Base-by-base conservation (phyloP, 306 rosid genomes). In the Inga laurina region DNA sequence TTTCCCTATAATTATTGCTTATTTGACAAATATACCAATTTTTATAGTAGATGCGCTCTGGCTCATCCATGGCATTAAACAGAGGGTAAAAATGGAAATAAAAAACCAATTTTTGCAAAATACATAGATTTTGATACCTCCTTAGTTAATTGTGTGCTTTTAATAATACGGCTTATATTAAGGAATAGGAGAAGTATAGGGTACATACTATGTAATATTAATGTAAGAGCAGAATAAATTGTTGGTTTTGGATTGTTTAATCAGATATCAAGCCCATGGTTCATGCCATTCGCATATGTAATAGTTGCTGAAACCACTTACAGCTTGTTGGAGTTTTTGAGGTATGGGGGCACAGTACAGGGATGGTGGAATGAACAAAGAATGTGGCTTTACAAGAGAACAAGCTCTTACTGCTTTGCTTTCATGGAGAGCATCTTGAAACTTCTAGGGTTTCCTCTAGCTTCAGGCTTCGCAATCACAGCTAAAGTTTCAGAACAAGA, bases 321-420 rank as follows among this genome's bases (percentile, higher is more conserved):
- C 51, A 85, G 90, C 84, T 79, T 93, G 24, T 76, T 83, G 11
- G 98, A 93, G 88, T 93, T 92, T 82, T 32, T 90, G 64, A 79
- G 84, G 81, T 72, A 43, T 80, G 94, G 92, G 22, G 98, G 98
- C 51, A 95, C 97, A 73, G 22, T 87, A 24, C 51, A 83, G 22
- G 97, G 97, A 4, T 95, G 98, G 99, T 95, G 98, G 99, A 93
- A 95, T 86, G 92, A 92, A 1, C 89, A 83, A 49, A 45, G 97
- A 11, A 93, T 95, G 4, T 91, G 99, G 93, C 87, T 95, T 1
- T 95, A 93, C 88, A 93, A 92, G 86, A 83, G 97, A 86, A 80
- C 91, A 80, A 87, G 90, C 78, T 90, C 96, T 74, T 95, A 88
- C 81, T 81, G 90, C 18, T 93, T 91, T 86, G 93, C 91, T 12